Percentiles rank a stretch among this genome's conserved stretches.
These are phyloP conservation scores for Carex arenaria DNA, from an alignment of 202 grass and related monocot genomes.

Conservation along the genomic window DNA sequence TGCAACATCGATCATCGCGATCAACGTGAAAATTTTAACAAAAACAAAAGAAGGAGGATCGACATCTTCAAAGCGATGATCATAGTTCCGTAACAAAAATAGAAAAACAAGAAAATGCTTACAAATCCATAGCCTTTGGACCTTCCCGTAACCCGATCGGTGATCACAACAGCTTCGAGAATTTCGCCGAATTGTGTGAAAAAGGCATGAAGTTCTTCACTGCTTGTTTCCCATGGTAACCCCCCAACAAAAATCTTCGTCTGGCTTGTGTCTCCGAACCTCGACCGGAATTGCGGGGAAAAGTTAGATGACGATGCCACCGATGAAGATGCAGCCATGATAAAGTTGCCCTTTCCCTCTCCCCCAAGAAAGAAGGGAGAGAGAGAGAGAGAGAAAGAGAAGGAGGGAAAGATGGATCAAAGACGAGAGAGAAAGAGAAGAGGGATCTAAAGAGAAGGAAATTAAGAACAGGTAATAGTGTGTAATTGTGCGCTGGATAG, in stretches of 20 bases:
- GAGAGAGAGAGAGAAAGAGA: neutral
- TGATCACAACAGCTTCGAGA: slow-evolving; percentile 92
- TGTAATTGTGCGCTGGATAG: slow-evolving; percentile 52
- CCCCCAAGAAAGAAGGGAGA: slow-evolving; percentile 35
- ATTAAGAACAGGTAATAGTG: slow-evolving; percentile 26
- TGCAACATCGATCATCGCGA: neutral
- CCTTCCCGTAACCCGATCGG: slow-evolving; percentile 66
- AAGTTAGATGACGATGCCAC: slow-evolving; percentile 31
- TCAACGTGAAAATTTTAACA: neutral
- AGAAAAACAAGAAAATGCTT: slow-evolving; percentile 26
- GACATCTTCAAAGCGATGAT: neutral
- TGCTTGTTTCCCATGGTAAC: slow-evolving; percentile 82
- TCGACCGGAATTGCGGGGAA: slow-evolving; percentile 31
- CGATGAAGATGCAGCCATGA: slow-evolving; percentile 23
- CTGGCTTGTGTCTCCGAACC: slow-evolving; percentile 81
- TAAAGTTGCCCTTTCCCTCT: neutral
- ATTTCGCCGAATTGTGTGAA: slow-evolving; percentile 90
- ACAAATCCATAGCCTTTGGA: slow-evolving; percentile 99
- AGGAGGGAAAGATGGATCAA: neutral
- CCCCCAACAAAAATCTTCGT: slow-evolving; percentile 96
- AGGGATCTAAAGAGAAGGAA: slow-evolving; percentile 13
- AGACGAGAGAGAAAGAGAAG: slow-evolving; percentile 32
- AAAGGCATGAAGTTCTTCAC: slow-evolving; percentile 62
- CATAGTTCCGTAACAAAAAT: neutral
- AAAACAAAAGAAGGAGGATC: neutral